Conservation (phyloP, 2,329 filamentous ascomycete species). For the Myriosclerotinia curreyana region DNA sequence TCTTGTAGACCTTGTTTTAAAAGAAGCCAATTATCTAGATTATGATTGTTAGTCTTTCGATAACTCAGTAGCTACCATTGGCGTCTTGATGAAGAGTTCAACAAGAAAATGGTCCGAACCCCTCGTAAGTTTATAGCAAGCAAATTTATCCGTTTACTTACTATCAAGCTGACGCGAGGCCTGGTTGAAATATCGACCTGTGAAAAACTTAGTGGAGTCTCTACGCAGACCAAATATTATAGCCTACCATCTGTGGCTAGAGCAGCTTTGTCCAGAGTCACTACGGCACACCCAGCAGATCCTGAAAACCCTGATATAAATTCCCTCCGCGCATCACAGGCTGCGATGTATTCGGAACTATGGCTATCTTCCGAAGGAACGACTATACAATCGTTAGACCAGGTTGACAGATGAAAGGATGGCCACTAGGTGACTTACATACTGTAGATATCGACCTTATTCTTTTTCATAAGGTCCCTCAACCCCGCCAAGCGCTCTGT, state of each 20-base stretch:
- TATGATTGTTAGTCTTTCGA: slow-evolving; percentile 8
- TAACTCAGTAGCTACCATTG: neutral
- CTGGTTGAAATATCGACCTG: slow-evolving; percentile 91
- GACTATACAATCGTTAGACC: slow-evolving; percentile 55
- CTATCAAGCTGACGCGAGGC: slow-evolving; percentile 83
- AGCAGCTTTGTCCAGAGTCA: slow-evolving; percentile 82
- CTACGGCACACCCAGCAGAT: slow-evolving; percentile 87
- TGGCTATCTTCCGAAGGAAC: slow-evolving; percentile 96
- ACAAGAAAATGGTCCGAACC: neutral
- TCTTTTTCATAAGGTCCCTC: slow-evolving; percentile 80
- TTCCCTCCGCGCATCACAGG: slow-evolving; percentile 86
- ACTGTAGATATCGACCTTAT: slow-evolving; percentile 91
- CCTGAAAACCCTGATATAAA: slow-evolving; percentile 94
- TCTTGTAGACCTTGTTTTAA: slow-evolving; percentile 92
- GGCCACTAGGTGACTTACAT: slow-evolving; percentile 42
- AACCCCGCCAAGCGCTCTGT: slow-evolving; percentile 71
- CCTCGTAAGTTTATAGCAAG: neutral
- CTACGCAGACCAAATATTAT: neutral
- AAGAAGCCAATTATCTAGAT: slow-evolving; percentile 70
- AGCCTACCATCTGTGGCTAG: slow-evolving; percentile 73
- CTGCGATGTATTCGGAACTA: slow-evolving; percentile 95
- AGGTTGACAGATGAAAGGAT: slow-evolving; percentile 22
- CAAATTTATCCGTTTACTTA: slow-evolving; percentile 7
- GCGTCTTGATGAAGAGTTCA: neutral
- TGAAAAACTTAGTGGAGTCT: neutral